These are phyloP conservation scores for Austroboletus eburneus DNA, from an alignment of 768 basidiomycete species.

Conservation along the genomic window DNA sequence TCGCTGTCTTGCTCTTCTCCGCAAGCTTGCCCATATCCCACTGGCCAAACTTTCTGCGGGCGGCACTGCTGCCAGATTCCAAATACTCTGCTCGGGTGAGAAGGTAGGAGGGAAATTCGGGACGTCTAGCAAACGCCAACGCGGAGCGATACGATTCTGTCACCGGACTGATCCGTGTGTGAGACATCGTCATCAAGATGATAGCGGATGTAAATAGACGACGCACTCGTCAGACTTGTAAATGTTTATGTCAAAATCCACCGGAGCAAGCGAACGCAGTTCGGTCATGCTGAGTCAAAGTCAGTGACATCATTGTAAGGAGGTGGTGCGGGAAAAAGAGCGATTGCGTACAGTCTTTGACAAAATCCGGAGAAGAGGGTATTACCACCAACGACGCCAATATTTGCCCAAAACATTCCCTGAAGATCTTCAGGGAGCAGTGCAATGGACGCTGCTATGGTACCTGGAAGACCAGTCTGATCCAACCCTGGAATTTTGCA, in stretches of 20 bases:
- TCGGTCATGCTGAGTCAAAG: conserved; percentile 56
- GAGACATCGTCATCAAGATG: conserved; percentile 19
- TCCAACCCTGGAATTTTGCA: conserved; percentile 52
- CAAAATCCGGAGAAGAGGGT: conserved; percentile 71
- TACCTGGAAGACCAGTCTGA: conserved; percentile 74
- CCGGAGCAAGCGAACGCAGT: conserved; percentile 76
- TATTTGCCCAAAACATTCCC: conserved; percentile 95
- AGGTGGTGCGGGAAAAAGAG: conserved; percentile 9
- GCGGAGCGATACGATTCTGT: conserved; percentile 64
- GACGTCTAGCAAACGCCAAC: conserved; percentile 48
- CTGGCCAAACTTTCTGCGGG: conserved; percentile 68
- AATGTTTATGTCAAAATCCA: conserved; percentile 69
- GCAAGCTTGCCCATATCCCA: conserved; percentile 39
- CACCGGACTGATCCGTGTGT: conserved; percentile 46
- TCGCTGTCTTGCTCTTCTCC: conserved; percentile 22
- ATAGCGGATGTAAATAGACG: conserved; percentile 7
- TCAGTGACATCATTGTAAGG: conserved; percentile 9
- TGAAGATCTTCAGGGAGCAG: conserved; percentile 75
- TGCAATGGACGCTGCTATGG: conserved; percentile 72
- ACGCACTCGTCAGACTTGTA: conserved; percentile 73
- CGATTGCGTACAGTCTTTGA: conserved; percentile 61
- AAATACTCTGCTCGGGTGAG: conserved; percentile 82
- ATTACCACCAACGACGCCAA: conserved; percentile 85
- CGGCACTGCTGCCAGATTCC: conserved; percentile 75
- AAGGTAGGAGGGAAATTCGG: conserved; percentile 47